Evolutionary conservation across 1,284 basidiomycete species (phyloP).

Genomic region (Xerocomus minutiporus): DNA sequence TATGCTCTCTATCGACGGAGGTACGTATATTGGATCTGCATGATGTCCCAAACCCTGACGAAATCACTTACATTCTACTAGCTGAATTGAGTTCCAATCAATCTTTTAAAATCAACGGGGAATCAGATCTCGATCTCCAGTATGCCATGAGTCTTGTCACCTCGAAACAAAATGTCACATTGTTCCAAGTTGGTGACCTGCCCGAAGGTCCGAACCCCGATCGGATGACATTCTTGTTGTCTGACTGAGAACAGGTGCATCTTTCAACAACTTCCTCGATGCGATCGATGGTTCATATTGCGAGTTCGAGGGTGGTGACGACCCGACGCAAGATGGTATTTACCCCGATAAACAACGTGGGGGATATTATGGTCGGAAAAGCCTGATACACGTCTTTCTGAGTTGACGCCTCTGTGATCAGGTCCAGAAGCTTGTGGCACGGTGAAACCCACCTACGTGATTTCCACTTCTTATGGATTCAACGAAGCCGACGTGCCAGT

Average conservation of each 20-base stretch:
- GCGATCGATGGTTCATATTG: slow-evolving; percentile 52
- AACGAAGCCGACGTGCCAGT: slow-evolving; percentile 46
- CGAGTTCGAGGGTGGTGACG: slow-evolving; percentile 58
- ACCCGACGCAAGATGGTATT: slow-evolving; percentile 43
- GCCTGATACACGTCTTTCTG: neutral
- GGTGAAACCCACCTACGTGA: slow-evolving; percentile 45
- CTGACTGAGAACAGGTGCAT: slow-evolving; percentile 32
- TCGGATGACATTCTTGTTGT: neutral
- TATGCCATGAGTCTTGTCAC: slow-evolving; percentile 47
- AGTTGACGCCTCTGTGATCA: slow-evolving; percentile 12
- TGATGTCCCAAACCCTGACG: neutral
- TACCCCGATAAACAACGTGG: slow-evolving; percentile 49
- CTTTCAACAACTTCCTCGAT: slow-evolving; percentile 46
- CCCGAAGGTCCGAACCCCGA: slow-evolving; percentile 32
- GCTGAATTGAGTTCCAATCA: slow-evolving; percentile 32
- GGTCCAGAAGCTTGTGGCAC: slow-evolving; percentile 48
- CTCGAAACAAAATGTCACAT: slow-evolving; percentile 36
- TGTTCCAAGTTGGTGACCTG: slow-evolving; percentile 48
- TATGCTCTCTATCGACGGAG: slow-evolving; percentile 44
- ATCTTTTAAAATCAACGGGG: slow-evolving; percentile 44
- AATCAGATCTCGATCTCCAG: slow-evolving; percentile 53
- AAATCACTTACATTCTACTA: slow-evolving; percentile 16
- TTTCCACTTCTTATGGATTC: slow-evolving; percentile 52
- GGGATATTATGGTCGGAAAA: slow-evolving; percentile 35
- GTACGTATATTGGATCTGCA: slow-evolving; percentile 18